Conservation (phyloP, 352 stramenopile species). For the Phytophthora hybrid region DNA sequence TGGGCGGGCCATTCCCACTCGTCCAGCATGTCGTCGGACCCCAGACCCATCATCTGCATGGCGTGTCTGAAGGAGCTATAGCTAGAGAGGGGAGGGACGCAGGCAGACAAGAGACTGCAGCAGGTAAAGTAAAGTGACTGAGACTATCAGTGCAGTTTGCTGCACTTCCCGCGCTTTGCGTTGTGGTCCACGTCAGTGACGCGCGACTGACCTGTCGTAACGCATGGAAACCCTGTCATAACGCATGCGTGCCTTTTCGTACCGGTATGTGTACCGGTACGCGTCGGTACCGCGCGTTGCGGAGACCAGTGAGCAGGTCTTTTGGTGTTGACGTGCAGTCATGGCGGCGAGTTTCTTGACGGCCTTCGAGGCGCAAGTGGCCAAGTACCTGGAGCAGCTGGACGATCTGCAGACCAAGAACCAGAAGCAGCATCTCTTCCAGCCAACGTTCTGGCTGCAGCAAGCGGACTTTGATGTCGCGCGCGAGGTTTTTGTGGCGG, state of each 20-base stretch:
- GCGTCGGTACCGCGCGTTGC: no score
- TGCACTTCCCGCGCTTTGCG: not conserved
- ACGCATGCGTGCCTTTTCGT: no score
- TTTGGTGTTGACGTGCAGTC: constrained; percentile 3
- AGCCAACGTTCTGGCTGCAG: constrained; percentile 82
- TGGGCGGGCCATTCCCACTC: constrained; percentile 82
- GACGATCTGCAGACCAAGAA: constrained; percentile 67
- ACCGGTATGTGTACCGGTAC: no score
- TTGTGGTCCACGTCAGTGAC: not conserved
- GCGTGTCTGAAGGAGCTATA: constrained; percentile 8
- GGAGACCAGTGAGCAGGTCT: no score
- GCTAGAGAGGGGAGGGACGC: not conserved
- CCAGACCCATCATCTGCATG: constrained; percentile 26
- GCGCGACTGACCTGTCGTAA: no score
- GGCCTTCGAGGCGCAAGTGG: constrained; percentile 64
- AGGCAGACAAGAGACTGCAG: not conserved
- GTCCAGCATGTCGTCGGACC: constrained; percentile 45
- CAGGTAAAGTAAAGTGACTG: not conserved
- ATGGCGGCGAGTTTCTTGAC: constrained; percentile 64
- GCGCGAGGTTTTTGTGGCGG: constrained; percentile 82
- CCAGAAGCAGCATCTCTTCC: constrained; percentile 63
- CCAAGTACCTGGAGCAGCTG: constrained; percentile 64
- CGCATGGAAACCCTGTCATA: no score
- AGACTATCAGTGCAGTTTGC: not conserved
- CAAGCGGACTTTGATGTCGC: constrained; percentile 81